Evolutionary conservation across 2,329 filamentous ascomycete genomes (phyloP).

Genomic region (Diaporthe amygdali): DNA sequence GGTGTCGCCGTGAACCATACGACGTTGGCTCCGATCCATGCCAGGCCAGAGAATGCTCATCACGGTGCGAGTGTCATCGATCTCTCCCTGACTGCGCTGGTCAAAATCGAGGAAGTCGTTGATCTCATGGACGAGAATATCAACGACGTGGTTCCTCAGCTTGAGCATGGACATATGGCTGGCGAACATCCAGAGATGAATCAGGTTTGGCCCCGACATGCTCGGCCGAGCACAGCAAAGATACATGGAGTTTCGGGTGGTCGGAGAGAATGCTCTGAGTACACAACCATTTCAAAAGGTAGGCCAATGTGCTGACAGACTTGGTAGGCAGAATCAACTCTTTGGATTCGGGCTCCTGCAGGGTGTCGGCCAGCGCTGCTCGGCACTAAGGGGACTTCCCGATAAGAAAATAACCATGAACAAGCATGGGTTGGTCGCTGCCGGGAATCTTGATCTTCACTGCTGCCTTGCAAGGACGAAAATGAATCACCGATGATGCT

Average conservation of each 20-base stretch:
- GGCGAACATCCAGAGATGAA: background rate
- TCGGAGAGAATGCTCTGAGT: background rate
- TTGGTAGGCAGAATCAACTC: background rate
- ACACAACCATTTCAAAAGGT: background rate
- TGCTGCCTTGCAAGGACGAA: background rate
- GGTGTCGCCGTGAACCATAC: background rate
- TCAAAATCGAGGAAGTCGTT: background rate
- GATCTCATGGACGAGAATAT: background rate
- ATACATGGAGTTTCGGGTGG: background rate
- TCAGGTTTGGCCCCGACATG: background rate
- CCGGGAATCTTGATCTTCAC: background rate
- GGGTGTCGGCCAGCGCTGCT: background rate
- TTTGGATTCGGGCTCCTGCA: background rate
- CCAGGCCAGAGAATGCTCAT: background rate
- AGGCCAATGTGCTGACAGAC: background rate
- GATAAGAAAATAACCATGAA: background rate
- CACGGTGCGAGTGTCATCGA: background rate
- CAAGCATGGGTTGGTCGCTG: background rate
- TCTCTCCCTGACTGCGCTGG: background rate
- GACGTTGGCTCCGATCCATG: background rate
- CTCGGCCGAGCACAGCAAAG: too few species aligned
- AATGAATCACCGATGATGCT: background rate
- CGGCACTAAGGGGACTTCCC: background rate
- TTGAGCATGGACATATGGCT: background rate
- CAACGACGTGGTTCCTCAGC: background rate